Evolutionary conservation across 192 early-diverging fungal genomes (phyloP).

Genomic region (Blastocladiella britannica): DNA sequence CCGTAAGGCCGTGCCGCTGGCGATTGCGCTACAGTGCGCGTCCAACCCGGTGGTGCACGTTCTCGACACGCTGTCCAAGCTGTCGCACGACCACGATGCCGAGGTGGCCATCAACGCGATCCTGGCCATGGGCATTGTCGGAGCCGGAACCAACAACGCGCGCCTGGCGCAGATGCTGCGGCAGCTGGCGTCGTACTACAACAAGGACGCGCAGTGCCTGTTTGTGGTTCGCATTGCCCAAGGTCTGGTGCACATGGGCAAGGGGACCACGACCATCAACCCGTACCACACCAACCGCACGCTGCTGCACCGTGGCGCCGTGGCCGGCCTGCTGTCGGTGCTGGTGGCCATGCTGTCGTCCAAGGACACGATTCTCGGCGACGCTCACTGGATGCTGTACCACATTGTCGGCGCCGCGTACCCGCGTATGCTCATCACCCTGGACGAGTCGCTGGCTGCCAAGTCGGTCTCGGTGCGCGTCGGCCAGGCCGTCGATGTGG

Average conservation of each 20-base stretch:
- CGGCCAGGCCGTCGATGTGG: conserved; percentile 97
- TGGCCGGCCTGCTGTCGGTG: conserved; percentile 71
- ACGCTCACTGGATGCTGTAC: conserved; percentile 85
- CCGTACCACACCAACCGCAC: conserved; percentile 82
- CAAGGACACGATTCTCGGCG: conserved; percentile 73
- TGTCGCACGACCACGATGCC: conserved; percentile 94
- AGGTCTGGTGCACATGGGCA: conserved; percentile 88
- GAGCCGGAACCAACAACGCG: conserved; percentile 98
- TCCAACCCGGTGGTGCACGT: conserved; percentile 86
- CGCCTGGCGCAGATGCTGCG: conserved; percentile 92
- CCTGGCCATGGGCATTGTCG: conserved; percentile 96
- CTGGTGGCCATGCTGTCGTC: conserved; percentile 76
- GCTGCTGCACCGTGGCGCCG: conserved; percentile 72
- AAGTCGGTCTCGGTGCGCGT: conserved; percentile 79
- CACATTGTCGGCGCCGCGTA: conserved; percentile 84
- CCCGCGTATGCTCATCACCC: conserved; percentile 92
- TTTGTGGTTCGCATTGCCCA: conserved; percentile 72
- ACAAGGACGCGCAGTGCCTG: conserved; percentile 74
- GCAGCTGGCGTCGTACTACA: conserved; percentile 88
- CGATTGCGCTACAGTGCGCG: conserved; percentile 80
- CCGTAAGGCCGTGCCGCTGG: conserved; percentile 81
- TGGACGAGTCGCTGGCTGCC: conserved; percentile 72
- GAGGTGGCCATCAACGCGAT: conserved; percentile 89
- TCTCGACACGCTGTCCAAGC: conserved; percentile 88
- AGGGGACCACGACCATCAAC: conserved; percentile 92